phyloP scores from a whole-genome alignment of 139 green algal genomes.

The Nannochloris sp. region DNA sequence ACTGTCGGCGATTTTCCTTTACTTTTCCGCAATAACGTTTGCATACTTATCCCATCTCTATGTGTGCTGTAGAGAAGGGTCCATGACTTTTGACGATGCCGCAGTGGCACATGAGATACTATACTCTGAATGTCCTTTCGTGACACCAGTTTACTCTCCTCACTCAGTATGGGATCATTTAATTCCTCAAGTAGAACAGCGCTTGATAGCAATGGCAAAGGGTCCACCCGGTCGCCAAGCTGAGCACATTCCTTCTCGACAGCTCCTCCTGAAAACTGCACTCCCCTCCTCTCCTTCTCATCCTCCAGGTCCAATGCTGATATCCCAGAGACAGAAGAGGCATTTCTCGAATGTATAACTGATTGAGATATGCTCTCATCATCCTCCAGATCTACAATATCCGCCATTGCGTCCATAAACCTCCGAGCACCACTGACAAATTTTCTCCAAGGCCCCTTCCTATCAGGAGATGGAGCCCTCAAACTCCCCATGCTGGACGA shows the following conservation, averaged over 20 bases:
- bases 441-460: not conserved
- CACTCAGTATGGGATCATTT: not conserved
- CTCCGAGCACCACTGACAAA: constrained; percentile 5
- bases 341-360: not conserved
- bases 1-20: constrained; percentile 17
- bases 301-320: constrained; percentile 2
- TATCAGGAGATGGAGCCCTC: constrained; percentile 4
- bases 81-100: constrained; percentile 21
- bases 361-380: not conserved
- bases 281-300: not conserved
- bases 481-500: constrained; percentile 1
- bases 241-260: not conserved
- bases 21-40: constrained; percentile 22
- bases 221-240: not conserved
- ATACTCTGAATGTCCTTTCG: constrained; percentile 13
- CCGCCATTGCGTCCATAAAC: constrained; percentile 1
- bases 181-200: not conserved
- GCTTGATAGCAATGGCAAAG: not conserved
- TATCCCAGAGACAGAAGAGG: constrained; percentile 1
- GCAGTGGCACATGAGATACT: constrained; percentile 9
- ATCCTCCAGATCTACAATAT: constrained; percentile 7
- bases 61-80: constrained; percentile 20
- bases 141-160: constrained; percentile 13
- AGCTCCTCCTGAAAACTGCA: not conserved
- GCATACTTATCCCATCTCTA: constrained; percentile 30